Percentiles rank a stretch among this genome's conserved stretches.
Evolutionary conservation across 352 stramenopile genomes (phyloP).

Genomic region (Globisporangium cederbergense): DNA sequence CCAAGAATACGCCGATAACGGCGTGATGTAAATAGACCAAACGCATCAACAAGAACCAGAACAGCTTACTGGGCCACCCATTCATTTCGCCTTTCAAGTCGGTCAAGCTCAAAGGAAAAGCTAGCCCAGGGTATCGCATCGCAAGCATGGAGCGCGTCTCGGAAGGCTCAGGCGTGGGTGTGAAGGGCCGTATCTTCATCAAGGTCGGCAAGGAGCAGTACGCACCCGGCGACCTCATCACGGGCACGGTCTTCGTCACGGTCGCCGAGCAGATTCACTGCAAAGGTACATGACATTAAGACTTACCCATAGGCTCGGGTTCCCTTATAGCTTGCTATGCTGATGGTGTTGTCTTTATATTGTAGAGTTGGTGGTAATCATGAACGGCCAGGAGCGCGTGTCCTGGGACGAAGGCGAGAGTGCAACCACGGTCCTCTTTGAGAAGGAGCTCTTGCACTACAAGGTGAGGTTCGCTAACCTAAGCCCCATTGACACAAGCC

Average conservation of each 20-base stretch:
- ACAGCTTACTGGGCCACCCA: background rate
- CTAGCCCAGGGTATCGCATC: background rate
- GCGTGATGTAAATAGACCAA: background rate
- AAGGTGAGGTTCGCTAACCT: conserved; percentile 3
- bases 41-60: too few relatives aligned
- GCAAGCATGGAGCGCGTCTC: conserved; percentile 15
- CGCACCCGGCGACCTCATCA: conserved; percentile 13
- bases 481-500: background rate
- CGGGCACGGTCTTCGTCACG: conserved; percentile 14
- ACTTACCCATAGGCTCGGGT: background rate
- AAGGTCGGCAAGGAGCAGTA: conserved; percentile 21
- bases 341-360: background rate
- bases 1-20: background rate
- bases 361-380: conserved; percentile 14
- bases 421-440: conserved; percentile 9
- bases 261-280: conserved; percentile 12
- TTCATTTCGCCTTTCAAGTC: background rate
- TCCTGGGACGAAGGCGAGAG: conserved; percentile 20
- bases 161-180: conserved; percentile 16
- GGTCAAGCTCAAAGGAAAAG: background rate
- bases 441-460: conserved; percentile 15
- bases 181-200: conserved; percentile 17
- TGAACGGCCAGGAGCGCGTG: conserved; percentile 15
- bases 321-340: background rate
- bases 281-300: background rate